Evolutionary conservation across 1,284 basidiomycete species (phyloP).

Genomic region (Sutorius eximius): DNA sequence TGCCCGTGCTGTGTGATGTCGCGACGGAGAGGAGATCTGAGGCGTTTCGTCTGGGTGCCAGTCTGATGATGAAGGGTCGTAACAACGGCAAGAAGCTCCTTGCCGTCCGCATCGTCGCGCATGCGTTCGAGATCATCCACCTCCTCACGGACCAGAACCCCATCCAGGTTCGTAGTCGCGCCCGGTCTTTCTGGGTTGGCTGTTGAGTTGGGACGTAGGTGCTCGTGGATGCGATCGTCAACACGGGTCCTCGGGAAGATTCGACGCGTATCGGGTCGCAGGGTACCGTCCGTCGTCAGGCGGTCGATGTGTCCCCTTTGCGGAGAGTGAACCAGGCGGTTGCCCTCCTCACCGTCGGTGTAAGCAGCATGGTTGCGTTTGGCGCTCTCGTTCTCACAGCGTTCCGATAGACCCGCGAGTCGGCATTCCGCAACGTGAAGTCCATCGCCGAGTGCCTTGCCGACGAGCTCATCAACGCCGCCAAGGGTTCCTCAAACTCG

Average conservation of each 20-base stretch:
- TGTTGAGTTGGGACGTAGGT: slow-evolving; percentile 45
- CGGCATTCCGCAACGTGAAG: slow-evolving; percentile 99
- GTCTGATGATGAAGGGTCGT: slow-evolving; percentile 99
- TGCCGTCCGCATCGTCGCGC: slow-evolving; percentile 98
- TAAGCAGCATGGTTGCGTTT: slow-evolving; percentile 45
- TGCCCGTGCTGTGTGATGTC: slow-evolving; percentile 26
- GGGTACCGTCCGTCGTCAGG: slow-evolving; percentile 99
- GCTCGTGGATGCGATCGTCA: slow-evolving; percentile 98
- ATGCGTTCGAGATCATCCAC: slow-evolving; percentile 99
- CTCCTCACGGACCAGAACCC: slow-evolving; percentile 99
- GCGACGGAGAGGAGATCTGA: slow-evolving; percentile 1
- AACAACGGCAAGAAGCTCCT: slow-evolving; percentile 99
- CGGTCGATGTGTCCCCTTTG: slow-evolving; percentile 98
- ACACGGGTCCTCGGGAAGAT: slow-evolving; percentile 99
- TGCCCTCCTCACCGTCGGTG: slow-evolving; percentile 92
- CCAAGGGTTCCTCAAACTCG: slow-evolving; percentile 99
- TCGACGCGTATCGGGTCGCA: slow-evolving; percentile 99
- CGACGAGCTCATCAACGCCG: slow-evolving; percentile 99
- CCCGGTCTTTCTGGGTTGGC: neutral
- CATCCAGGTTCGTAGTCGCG: slow-evolving; percentile 74
- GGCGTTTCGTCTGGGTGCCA: slow-evolving; percentile 32
- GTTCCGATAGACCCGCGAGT: slow-evolving; percentile 84
- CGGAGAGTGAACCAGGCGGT: slow-evolving; percentile 98
- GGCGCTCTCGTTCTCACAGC: neutral
- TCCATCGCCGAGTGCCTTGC: slow-evolving; percentile 98